Evolutionary conservation across 2,329 filamentous ascomycete species (phyloP).

Genomic region (Aurifilum marmelostoma): DNA sequence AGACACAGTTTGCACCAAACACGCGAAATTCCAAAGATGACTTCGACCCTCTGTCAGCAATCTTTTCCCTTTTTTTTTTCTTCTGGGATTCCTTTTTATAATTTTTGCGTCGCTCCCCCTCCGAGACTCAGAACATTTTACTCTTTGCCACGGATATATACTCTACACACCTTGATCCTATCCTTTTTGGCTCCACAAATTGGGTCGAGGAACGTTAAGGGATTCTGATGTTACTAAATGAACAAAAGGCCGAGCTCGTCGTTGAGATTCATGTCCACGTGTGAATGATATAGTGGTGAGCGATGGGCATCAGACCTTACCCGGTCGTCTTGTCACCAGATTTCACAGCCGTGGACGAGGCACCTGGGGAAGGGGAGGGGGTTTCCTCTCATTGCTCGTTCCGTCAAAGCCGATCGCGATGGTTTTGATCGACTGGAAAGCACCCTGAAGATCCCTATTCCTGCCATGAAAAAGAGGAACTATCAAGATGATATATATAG

Average conservation of each 20-base stretch:
- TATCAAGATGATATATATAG: not conserved
- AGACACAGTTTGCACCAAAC: not conserved
- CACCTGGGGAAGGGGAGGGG: not conserved
- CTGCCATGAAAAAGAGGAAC: not conserved
- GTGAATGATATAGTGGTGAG: not conserved
- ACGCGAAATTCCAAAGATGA: not conserved
- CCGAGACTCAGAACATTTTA: too few species aligned
- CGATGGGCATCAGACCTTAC: not conserved
- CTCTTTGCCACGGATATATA: too few species aligned
- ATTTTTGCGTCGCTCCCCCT: too few species aligned
- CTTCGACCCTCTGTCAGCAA: not conserved
- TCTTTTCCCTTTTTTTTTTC: not conserved
- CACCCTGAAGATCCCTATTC: conserved; percentile 1
- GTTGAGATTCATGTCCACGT: not conserved
- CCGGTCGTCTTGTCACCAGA: not conserved
- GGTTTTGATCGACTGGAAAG: not conserved
- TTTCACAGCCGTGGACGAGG: not conserved
- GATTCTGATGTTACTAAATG: not conserved
- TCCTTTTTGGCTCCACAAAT: too few species aligned
- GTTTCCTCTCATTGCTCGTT: not conserved
- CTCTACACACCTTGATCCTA: too few species aligned
- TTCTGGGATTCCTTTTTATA: too few species aligned
- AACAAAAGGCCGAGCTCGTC: not conserved
- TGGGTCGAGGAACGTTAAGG: too few species aligned
- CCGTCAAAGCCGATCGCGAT: not conserved